Percentiles rank a stretch among this genome's conserved stretches.
phyloP scores from a whole-genome alignment of 164 flowering plant species.

The Sextonia rubra region DNA sequence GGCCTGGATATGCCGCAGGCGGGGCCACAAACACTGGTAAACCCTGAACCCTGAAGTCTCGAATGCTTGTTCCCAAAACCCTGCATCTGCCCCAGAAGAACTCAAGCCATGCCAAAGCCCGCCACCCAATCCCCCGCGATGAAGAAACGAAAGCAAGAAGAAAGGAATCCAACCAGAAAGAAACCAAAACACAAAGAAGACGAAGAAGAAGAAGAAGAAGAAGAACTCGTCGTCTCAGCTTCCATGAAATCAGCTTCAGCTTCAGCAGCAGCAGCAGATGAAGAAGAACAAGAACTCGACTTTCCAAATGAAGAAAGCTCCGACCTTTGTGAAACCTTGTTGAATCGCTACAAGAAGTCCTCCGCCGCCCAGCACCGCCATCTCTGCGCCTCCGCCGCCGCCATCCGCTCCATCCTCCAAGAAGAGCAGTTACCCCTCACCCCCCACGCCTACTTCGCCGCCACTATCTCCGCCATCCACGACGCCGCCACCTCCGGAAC shows the following conservation, averaged over 20 bases:
- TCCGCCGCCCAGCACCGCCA: constrained; percentile 91
- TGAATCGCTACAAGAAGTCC: constrained; percentile 71
- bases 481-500: constrained; percentile 9
- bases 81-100: no score
- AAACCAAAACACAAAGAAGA: not conserved
- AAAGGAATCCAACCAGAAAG: not conserved
- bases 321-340: constrained; percentile 66
- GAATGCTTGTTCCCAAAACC: no score
- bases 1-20: no score
- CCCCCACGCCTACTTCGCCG: constrained; percentile 79
- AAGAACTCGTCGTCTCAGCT: not conserved
- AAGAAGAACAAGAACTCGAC: not conserved
- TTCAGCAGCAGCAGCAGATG: not conserved
- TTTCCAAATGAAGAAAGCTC: not conserved
- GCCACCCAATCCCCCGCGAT: no score
- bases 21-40: no score
- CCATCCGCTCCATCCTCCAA: constrained; percentile 59
- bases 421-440: constrained; percentile 63
- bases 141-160: not conserved
- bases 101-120: no score
- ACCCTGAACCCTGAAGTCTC: no score
- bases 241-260: not conserved
- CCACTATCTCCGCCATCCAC: constrained; percentile 52
- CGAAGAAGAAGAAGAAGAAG: constrained; percentile 2
- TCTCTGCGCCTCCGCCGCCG: constrained; percentile 84